phyloP scores from a whole-genome alignment of 163 green algal species.

The Smithsoniella earleae region DNA sequence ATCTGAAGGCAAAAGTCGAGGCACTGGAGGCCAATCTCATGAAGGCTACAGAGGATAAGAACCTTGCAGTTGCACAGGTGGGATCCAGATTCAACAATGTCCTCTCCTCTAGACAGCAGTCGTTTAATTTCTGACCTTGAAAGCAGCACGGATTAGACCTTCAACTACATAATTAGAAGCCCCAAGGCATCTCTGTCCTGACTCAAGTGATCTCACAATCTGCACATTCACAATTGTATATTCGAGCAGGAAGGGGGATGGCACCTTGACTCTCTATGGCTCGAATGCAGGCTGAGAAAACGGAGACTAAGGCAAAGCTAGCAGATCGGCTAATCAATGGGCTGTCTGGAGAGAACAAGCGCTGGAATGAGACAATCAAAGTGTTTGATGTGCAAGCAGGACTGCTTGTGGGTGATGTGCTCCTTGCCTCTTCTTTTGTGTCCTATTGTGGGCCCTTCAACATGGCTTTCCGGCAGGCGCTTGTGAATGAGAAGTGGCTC shows the following conservation, averaged over 20 bases:
- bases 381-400: constrained; percentile 54
- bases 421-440: constrained; percentile 77
- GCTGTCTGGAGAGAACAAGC: constrained; percentile 73
- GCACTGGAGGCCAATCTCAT: constrained; percentile 75
- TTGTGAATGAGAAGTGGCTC: constrained; percentile 66
- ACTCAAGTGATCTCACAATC: too few species aligned
- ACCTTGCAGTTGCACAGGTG: constrained; percentile 63
- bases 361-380: constrained; percentile 74
- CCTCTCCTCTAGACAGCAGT: too few species aligned
- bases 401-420: constrained; percentile 66
- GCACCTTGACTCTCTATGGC: too few species aligned
- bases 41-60: constrained; percentile 88
- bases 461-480: constrained; percentile 54
- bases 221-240: too few species aligned
- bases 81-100: not conserved
- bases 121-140: too few species aligned
- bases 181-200: too few species aligned
- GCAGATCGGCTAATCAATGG: constrained; percentile 85
- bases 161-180: too few species aligned
- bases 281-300: constrained; percentile 79
- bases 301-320: constrained; percentile 68
- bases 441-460: constrained; percentile 84
- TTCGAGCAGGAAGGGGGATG: too few species aligned
- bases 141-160: too few species aligned
- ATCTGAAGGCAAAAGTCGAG: constrained; percentile 73